phyloP scores from a whole-genome alignment of 805 yeast genomes.

The Kazachstania taianensis region DNA sequence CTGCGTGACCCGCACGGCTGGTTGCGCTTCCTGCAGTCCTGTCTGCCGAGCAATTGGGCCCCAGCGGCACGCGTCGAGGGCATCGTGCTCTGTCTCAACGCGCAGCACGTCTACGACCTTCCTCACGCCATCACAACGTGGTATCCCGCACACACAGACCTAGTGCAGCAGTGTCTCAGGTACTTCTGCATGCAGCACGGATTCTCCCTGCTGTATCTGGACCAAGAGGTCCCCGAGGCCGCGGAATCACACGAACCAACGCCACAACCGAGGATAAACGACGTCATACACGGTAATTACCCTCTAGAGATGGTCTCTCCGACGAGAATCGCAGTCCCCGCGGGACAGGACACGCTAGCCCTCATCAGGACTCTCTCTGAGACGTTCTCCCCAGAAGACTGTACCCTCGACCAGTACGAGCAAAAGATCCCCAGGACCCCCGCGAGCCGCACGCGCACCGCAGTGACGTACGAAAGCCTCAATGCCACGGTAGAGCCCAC shows the following conservation, averaged over 20 bases:
- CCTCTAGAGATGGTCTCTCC: slow-evolving; percentile 11
- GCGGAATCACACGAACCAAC: no score
- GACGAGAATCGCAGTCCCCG: slow-evolving; percentile 33
- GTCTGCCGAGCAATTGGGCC: no score
- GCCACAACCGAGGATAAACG: no score
- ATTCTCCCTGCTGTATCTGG: slow-evolving; percentile 10
- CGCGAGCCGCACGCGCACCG: no score
- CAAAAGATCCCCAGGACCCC: no score
- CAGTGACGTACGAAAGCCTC: no score
- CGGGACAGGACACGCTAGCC: slow-evolving; percentile 42
- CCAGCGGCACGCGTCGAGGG: background rate
- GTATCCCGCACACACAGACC: slow-evolving; percentile 18
- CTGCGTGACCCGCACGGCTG: slow-evolving; percentile 13
- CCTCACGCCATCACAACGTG: slow-evolving; percentile 14
- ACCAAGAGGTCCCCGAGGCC: background rate
- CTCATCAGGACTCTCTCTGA: slow-evolving; percentile 37
- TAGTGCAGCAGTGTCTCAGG: slow-evolving; percentile 19
- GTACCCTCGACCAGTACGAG: no score
- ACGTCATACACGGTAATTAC: no score
- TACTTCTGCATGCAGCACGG: slow-evolving; percentile 11
- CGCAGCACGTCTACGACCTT: slow-evolving; percentile 12
- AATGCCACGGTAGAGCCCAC: no score
- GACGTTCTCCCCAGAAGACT: no score
- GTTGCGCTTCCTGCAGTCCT: slow-evolving; percentile 10
- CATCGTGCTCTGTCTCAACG: slow-evolving; percentile 11